Base-by-base conservation (phyloP, 2,329 filamentous ascomycete genomes). In the Trichocomaceae sp. region DNA sequence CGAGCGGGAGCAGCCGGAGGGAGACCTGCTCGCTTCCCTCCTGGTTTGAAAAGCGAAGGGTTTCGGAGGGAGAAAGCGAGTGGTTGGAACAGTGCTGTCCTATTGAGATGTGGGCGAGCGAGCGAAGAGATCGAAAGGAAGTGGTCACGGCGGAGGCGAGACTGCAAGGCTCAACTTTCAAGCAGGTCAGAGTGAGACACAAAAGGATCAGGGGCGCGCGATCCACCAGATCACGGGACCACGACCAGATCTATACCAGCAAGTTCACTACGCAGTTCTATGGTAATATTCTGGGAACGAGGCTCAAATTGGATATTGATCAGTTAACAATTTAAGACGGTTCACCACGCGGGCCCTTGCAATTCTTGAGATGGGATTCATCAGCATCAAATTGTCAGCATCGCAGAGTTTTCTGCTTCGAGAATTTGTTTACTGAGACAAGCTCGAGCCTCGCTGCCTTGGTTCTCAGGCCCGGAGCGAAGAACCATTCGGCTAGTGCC, bases 11-110 rank as follows among this genome's bases (percentile, higher is more conserved):
- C 4, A 10, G 26, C 50, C 41, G 35, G 22, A 26, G 29, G 44
- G 29, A 52, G 41, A 23, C 39, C 41, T 37, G 50, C 50, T 29
- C 41, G 44, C 41, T 46, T 46, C 23, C 5, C 17, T 46, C 41
- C 29, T 52, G 31, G 2, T 29, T n/a, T n/a, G 33, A 9, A n/a
- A 46, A 26, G 26, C 13, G 35, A 26, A 31, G 44, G 35, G 12
- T 23, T n/a, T n/a, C n/a, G n/a, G n/a, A n/a, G 50, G n/a, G 31
- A 44, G 39, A 45, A 51, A 52, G 50, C 50, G 50, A 52, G 41
- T 22, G 50, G 37, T 52, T 29, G 17, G n/a, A 7, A 41, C 41
- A 52, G 50, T 9, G 23, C 26, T 52, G 41, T 26, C 29, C 29
- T 52, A n/a, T n/a, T n/a, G n/a, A n/a, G 50, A 41, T 51, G 23